These are phyloP conservation scores for Stentor roeselii DNA, from an alignment of 73 alveolate genomes.

Conservation along the genomic window DNA sequence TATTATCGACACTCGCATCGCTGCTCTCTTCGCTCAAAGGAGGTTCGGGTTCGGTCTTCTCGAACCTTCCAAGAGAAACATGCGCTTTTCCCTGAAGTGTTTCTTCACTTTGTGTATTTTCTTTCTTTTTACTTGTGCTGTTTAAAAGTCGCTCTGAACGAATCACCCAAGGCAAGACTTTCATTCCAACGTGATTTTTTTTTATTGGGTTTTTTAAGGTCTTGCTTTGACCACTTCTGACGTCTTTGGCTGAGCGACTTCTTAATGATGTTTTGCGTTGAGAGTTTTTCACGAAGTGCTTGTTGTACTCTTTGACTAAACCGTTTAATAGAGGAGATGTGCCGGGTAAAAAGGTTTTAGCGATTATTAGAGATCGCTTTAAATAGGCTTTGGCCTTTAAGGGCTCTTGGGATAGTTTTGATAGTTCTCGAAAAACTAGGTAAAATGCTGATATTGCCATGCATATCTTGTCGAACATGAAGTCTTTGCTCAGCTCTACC, in stretches of 20 bases:
- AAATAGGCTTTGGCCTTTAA: not conserved
- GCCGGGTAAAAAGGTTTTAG: not conserved
- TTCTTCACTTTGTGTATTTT: not conserved
- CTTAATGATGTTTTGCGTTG: not conserved
- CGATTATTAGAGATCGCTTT: not conserved
- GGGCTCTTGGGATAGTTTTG: not conserved
- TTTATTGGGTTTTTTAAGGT: too few relatives aligned
- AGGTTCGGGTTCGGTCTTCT: not conserved
- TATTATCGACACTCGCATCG: not conserved
- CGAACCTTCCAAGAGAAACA: not conserved
- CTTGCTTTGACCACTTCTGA: not conserved
- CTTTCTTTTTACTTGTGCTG: not conserved
- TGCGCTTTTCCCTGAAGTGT: not conserved
- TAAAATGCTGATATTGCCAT: not conserved
- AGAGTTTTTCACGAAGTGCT: too few relatives aligned
- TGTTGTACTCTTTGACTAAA: not conserved
- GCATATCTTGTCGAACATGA: not conserved
- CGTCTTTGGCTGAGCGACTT: not conserved
- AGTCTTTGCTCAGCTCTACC: not conserved
- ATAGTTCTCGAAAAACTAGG: not conserved
- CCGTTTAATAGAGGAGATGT: not conserved
- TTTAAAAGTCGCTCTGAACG: not conserved
- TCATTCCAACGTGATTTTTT: not conserved
- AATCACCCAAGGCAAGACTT: not conserved
- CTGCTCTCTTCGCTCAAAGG: constrained; percentile 3